phyloP scores from a whole-genome alignment of 140 eudicot species.

The Senecio squalidus region DNA sequence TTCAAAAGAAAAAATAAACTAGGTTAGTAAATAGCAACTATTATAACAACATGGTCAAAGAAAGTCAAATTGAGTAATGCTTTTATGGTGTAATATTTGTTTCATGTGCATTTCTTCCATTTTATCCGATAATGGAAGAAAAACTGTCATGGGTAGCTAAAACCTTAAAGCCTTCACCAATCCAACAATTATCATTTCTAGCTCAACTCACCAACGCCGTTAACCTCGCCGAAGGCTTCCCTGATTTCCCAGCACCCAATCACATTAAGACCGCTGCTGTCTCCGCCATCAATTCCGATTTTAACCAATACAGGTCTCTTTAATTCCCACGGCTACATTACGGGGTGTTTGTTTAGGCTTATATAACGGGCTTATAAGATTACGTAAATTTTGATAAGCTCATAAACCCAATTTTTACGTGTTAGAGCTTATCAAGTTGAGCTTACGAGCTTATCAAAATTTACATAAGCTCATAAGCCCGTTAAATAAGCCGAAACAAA shows the following conservation, averaged over 20 bases:
- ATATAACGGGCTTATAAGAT: too few species aligned
- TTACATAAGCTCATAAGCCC: too few species aligned
- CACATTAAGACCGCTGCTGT: slow-evolving; percentile 82
- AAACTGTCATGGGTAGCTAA: slow-evolving; percentile 71
- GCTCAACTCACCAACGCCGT: slow-evolving; percentile 78
- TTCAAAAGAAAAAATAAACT: too few species aligned
- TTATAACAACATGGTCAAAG: background rate
- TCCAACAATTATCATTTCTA: slow-evolving; percentile 66
- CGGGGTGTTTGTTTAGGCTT: too few species aligned
- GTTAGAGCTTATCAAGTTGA: too few species aligned
- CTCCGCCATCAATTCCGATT: slow-evolving; percentile 79
- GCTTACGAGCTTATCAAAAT: too few species aligned
- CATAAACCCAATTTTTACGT: too few species aligned
- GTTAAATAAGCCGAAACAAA: too few species aligned
- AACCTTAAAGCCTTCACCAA: slow-evolving; percentile 63
- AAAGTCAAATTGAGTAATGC: background rate
- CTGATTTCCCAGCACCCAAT: slow-evolving; percentile 84
- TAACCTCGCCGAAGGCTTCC: slow-evolving; percentile 98
- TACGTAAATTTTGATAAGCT: too few species aligned
- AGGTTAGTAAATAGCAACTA: too few species aligned
- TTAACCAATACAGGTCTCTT: slow-evolving; percentile 86
- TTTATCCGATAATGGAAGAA: slow-evolving; percentile 60
- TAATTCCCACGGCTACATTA: background rate
- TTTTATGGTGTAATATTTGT: too few species aligned
- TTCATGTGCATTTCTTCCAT: too few species aligned